These are phyloP conservation scores for Syzygium oleosum DNA, from an alignment of 345 rosid genomes.

Conservation along the genomic window DNA sequence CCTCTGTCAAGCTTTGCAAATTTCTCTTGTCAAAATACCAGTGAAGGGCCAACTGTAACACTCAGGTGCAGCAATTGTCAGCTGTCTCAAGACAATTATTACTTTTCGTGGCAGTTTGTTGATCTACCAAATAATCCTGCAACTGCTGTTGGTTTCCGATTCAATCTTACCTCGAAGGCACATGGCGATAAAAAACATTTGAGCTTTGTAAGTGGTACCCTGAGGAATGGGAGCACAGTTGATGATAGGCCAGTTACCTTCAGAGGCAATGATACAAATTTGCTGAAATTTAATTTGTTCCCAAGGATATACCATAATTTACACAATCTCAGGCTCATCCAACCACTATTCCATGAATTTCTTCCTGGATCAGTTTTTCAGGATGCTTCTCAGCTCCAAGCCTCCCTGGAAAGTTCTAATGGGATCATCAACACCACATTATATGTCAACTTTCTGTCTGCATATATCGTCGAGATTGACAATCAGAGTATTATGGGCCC, in stretches of 20 bases:
- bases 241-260: conserved; percentile 72
- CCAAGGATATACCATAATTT: conserved; percentile 66
- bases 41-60: conserved; percentile 65
- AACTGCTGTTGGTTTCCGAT: conserved; percentile 78
- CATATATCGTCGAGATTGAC: conserved; percentile 76
- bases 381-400: conserved; percentile 54
- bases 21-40: conserved; percentile 67
- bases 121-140: conserved; percentile 83
- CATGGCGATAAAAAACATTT: conserved; percentile 39
- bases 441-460: conserved; percentile 67
- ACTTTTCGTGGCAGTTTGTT: conserved; percentile 83
- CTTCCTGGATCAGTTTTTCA: conserved; percentile 59
- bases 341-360: conserved; percentile 88
- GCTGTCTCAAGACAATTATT: conserved; percentile 41
- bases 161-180: conserved; percentile 57
- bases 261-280: conserved; percentile 58
- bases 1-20: conserved; percentile 40
- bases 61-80: conserved; percentile 62
- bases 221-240: conserved; percentile 52
- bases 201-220: conserved; percentile 69
- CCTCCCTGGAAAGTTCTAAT: conserved; percentile 57
- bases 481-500: conserved; percentile 65
- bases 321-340: conserved; percentile 65
- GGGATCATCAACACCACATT: conserved; percentile 80
- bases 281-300: conserved; percentile 75